phyloP scores from a whole-genome alignment of 768 basidiomycete genomes.

The Kwoniella newhampshirensis region DNA sequence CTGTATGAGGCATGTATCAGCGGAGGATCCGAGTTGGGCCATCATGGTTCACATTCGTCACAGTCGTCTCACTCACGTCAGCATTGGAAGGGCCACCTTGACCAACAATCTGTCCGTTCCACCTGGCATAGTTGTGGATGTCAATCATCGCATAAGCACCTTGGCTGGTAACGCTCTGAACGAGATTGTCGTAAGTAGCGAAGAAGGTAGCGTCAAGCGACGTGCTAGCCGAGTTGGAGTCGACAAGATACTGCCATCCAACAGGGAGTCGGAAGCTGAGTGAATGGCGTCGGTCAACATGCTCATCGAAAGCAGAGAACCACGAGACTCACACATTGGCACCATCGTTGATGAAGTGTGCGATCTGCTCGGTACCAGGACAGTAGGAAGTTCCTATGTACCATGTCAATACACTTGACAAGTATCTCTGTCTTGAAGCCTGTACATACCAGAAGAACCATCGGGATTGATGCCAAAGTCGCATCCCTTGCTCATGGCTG shows the following conservation, averaged over 20 bases:
- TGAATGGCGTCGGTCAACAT: conserved; percentile 53
- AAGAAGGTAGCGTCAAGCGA: conserved; percentile 58
- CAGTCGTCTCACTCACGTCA: conserved; percentile 23
- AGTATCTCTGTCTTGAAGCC: too few relatives aligned
- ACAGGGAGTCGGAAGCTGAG: conserved; percentile 62
- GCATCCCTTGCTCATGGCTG: conserved; percentile 31
- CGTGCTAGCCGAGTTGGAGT: conserved; percentile 36
- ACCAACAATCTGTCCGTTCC: conserved; percentile 64
- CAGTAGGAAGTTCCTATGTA: conserved; percentile 22
- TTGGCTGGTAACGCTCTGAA: conserved; percentile 58
- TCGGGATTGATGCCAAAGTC: conserved; percentile 39
- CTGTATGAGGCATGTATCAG: conserved; percentile 25
- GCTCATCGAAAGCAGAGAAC: neutral
- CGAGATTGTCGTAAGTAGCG: conserved; percentile 58
- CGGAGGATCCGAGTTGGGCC: neutral
- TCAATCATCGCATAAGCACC: conserved; percentile 62
- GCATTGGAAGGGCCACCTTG: conserved; percentile 64
- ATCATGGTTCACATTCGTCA: neutral
- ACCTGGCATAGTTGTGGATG: conserved; percentile 64
- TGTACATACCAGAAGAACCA: conserved; percentile 23
- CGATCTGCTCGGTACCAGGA: conserved; percentile 60
- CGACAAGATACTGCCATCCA: conserved; percentile 63
- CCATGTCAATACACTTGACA: neutral
- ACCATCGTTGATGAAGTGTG: conserved; percentile 62
- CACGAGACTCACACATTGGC: conserved; percentile 46